These are phyloP conservation scores for Bombardia bombarda DNA, from an alignment of 495 filamentous ascomycete genomes.

Conservation along the genomic window DNA sequence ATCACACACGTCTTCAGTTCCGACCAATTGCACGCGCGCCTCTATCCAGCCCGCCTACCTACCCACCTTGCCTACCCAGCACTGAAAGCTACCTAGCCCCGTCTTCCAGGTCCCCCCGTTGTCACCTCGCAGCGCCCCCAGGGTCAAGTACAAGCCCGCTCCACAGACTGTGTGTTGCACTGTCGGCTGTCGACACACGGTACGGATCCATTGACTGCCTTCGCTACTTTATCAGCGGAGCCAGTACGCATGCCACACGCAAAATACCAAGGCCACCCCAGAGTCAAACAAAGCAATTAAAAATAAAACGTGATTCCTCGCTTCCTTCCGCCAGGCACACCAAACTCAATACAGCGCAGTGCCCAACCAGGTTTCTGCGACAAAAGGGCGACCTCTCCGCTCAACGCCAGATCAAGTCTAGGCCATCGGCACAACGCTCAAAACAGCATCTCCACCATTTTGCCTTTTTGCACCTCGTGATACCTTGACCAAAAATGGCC, in stretches of 20 bases:
- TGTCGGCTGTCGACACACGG: slow-evolving; percentile 14
- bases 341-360: slow-evolving; percentile 46
- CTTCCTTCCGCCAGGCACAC: slow-evolving; percentile 40
- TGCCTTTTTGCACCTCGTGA: slow-evolving; percentile 38
- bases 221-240: slow-evolving; percentile 4
- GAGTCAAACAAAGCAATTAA: slow-evolving; percentile 29
- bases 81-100: too few relatives aligned
- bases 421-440: slow-evolving; percentile 51
- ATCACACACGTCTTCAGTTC: slow-evolving; percentile 6
- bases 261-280: slow-evolving; percentile 22
- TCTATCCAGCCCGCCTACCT: slow-evolving; percentile 9
- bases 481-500: slow-evolving; percentile 46
- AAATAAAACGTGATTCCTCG: slow-evolving; percentile 35
- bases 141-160: slow-evolving; percentile 2
- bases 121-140: slow-evolving; percentile 7
- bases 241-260: slow-evolving; percentile 23
- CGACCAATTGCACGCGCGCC: too few relatives aligned
- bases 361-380: slow-evolving; percentile 45
- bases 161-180: slow-evolving; percentile 12
- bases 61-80: slow-evolving; percentile 11
- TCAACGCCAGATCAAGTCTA: slow-evolving; percentile 51
- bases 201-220: background rate
- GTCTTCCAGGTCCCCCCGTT: slow-evolving; percentile 7
- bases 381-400: slow-evolving; percentile 44
- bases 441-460: slow-evolving; percentile 49